A percentile compares a stretch with the other conserved stretches of the same genome.
Evolutionary conservation across 345 rosid genomes (phyloP).

Genomic region (Lumnitzera littorea): DNA sequence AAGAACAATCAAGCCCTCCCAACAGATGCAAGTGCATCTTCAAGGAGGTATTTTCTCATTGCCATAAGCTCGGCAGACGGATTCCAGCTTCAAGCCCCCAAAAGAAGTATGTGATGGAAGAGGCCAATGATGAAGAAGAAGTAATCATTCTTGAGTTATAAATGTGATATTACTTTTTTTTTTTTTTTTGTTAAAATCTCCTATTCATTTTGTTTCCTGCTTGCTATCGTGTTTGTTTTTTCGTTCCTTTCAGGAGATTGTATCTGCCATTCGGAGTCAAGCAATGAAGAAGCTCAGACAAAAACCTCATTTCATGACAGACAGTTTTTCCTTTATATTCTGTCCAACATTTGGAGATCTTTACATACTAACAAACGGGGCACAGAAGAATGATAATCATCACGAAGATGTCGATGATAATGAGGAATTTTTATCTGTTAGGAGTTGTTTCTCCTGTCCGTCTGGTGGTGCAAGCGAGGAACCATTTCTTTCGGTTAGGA

Average conservation of each 20-base stretch:
- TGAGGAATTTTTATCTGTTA: constrained; percentile 54
- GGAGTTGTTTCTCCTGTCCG: constrained; percentile 58
- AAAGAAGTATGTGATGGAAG: constrained; percentile 23
- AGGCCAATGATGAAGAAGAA: constrained; percentile 42
- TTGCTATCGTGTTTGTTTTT: no score
- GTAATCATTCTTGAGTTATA: constrained; percentile 10
- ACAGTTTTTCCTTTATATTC: constrained; percentile 37
- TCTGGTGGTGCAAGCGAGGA: constrained; percentile 50
- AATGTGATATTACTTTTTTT: no score
- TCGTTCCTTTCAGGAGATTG: constrained; percentile 39
- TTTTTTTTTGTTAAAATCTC: no score
- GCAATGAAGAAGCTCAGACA: constrained; percentile 75
- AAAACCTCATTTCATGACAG: constrained; percentile 32
- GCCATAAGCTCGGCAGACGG: constrained; percentile 25
- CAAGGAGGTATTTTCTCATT: constrained; percentile 49
- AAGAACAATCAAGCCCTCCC: constrained; percentile 24
- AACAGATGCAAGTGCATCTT: constrained; percentile 44
- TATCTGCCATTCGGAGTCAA: constrained; percentile 54
- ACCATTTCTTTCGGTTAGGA: constrained; percentile 42
- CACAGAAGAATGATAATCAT: constrained; percentile 11
- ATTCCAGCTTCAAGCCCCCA: constrained; percentile 28
- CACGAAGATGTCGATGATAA: constrained; percentile 20
- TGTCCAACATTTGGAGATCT: constrained; percentile 23
- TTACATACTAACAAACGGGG: constrained; percentile 1
- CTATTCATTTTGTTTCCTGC: no score